Evolutionary conservation across 2,329 filamentous ascomycete species (phyloP), one percentile per base, ranked within the genome.

Genomic region (Chaetomiaceae sp.): DNA sequence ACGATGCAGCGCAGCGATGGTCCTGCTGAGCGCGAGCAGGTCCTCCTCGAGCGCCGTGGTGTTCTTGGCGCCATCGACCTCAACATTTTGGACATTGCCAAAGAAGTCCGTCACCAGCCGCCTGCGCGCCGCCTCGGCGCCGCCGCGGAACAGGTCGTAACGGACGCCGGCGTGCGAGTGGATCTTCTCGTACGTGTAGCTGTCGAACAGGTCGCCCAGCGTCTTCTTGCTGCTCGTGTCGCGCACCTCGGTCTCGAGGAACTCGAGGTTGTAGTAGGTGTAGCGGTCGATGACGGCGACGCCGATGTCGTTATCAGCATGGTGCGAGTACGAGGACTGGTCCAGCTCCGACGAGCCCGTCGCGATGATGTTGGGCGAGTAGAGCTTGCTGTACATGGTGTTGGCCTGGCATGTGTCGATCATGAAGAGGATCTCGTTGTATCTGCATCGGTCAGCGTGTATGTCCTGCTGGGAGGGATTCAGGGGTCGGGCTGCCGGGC

Each of bases 331-430:
- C 0, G 89, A 95, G 5, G 90, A 96, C 71, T 99, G 89, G 68
- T 97, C 92, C 57, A 97, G 86, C 69, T 94, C 91, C 3, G 89
- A 95, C 29, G 89, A 95, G n/a, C 94, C 94, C 0, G 95, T 99
- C 0, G 94, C 94, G 65, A 99, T 91, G 65, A 99, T 96, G 66
- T 97, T 97, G 44, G 92, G 92, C 5, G 91, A 95, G 76, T 99
- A 99, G 66, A 99, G 89, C 64, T 96, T 92, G 68, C 86, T 92
- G 75, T 96, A 99, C 91, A 99, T 96, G 29, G 94, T 99, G 71
- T 99, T 99, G 51, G 94, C 94, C 74, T 99, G 94, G 75, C 94
- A 99, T 0, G 94, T 99, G 71, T 99, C 94, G 72, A 99, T 99
- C 94, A 99, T 99, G 77, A 99, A 99, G 54, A 99, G 82, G 63